Evolutionary conservation across 768 basidiomycete species (phyloP), one percentile per base, ranked within the genome.

Genomic region (Suillus alpinus): DNA sequence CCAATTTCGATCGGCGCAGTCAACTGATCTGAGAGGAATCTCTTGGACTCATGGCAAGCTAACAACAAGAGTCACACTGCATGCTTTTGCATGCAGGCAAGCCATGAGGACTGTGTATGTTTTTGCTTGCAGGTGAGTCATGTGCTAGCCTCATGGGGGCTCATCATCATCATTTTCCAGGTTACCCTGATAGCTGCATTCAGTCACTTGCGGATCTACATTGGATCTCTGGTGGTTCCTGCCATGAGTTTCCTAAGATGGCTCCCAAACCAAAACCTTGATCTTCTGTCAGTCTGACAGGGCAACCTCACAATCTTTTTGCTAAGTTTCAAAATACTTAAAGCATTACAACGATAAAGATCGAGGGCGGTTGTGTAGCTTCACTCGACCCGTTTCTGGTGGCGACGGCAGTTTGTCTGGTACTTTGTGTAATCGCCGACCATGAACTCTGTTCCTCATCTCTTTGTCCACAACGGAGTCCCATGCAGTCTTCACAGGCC

Each of bases 401-500:
- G 34, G 58, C 31, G 18, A 55, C 6, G 31, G 44, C 34, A 34
- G 49, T n/a, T 14, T 58, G 50, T 49, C 36, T 14, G n/a, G 49
- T 18, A 12, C 12, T 34, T 29, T n/a, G 12, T 29, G 56, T 32
- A 29, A 26, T 41, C 34, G 31, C 40, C 34, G 6, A 39, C 16
- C n/a, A 39, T 57, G 51, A 29, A 13, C 14, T 31, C 29, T 51
- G 47, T 37, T 43, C 44, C 20, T 57, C 56, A 18, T 57, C 52
- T n/a, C 65, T 53, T 65, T 59, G 46, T 59, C 44, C 26, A 83
- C 64, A 0, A 81, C 82, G 1, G 65, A 73, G 57, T 84, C 78
- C 83, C 85, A 86, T 10, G 78, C 81, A 40, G 71, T 80, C 66
- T 74, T 73, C 57, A 89, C 75, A n/a, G 86, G 87, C 14, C 84